A percentile compares a stretch with the other conserved stretches of the same genome.
Evolutionary conservation across 2,329 filamentous ascomycete species (phyloP).

Genomic region (Colletotrichum magnum): DNA sequence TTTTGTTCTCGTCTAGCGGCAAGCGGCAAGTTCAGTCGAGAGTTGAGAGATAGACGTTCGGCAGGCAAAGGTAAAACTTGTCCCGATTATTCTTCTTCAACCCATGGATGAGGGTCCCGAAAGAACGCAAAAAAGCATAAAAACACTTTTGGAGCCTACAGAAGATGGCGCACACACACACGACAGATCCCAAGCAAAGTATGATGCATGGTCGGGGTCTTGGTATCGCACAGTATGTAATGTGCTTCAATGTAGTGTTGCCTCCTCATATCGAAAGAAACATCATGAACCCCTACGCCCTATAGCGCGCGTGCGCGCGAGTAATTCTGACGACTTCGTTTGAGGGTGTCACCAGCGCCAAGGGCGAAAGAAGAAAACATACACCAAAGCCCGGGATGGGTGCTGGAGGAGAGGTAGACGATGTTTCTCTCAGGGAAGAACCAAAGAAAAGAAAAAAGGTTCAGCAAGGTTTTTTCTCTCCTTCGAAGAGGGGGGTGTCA

Average conservation of each 20-base stretch:
- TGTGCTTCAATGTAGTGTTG: background rate
- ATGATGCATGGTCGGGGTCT: constrained; percentile 10
- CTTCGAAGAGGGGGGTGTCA: background rate
- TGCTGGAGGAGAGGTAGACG: background rate
- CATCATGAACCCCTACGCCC: background rate
- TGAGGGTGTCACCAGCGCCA: constrained; percentile 3
- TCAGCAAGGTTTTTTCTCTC: background rate
- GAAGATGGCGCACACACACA: background rate
- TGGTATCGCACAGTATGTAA: constrained; percentile 2
- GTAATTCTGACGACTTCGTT: background rate
- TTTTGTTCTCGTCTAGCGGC: background rate
- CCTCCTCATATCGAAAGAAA: background rate
- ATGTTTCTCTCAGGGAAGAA: background rate
- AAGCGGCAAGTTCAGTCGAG: background rate
- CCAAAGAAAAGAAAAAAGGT: background rate
- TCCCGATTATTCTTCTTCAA: background rate
- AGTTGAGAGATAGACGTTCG: background rate
- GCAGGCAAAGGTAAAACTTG: background rate
- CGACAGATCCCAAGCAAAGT: background rate
- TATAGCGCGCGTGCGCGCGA: background rate
- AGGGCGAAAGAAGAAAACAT: background rate
- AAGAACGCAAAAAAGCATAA: background rate
- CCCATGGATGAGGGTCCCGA: background rate
- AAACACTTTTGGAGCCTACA: background rate
- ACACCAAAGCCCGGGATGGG: background rate